These are phyloP conservation scores for Prosopis cineraria DNA, from an alignment of 306 rosid genomes.

Conservation along the genomic window DNA sequence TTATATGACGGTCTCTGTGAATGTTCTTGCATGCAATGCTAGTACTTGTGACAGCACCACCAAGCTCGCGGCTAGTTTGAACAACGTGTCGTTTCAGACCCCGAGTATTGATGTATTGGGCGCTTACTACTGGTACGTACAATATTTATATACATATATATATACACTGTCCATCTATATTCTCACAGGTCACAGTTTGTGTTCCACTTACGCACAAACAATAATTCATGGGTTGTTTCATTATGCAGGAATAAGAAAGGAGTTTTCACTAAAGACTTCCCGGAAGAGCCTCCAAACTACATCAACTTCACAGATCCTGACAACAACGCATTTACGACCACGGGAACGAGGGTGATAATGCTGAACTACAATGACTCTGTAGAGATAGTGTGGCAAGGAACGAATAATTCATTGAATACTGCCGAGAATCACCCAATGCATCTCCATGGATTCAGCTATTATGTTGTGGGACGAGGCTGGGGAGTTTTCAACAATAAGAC, in stretches of 20 bases:
- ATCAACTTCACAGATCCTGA: conserved; percentile 44
- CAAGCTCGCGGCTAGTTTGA: conserved; percentile 30
- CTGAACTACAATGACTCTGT: conserved; percentile 38
- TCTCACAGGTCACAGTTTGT: not conserved
- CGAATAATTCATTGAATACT: not conserved
- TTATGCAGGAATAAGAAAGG: conserved; percentile 26
- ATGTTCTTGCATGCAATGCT: conserved; percentile 8
- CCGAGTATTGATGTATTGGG: conserved; percentile 25
- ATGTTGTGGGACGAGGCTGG: conserved; percentile 37
- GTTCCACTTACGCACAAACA: too few relatives aligned
- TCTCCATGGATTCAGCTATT: conserved; percentile 52
- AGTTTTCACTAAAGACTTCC: conserved; percentile 36
- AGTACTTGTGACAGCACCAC: not conserved
- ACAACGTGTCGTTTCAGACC: conserved; percentile 33
- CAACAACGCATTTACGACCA: conserved; percentile 16
- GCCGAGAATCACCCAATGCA: conserved; percentile 60
- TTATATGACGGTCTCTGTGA: conserved; percentile 31
- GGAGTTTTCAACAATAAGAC: conserved; percentile 34
- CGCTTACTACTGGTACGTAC: conserved; percentile 32
- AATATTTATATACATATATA: too few relatives aligned
- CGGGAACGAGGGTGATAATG: conserved; percentile 36
- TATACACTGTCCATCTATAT: not conserved
- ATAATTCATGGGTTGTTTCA: too few relatives aligned
- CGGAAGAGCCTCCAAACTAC: conserved; percentile 10
- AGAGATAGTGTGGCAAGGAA: conserved; percentile 54